Percentiles rank a stretch among this genome's conserved stretches.
phyloP scores from a whole-genome alignment of 140 eudicot genomes.

The Bidens hawaiensis region DNA sequence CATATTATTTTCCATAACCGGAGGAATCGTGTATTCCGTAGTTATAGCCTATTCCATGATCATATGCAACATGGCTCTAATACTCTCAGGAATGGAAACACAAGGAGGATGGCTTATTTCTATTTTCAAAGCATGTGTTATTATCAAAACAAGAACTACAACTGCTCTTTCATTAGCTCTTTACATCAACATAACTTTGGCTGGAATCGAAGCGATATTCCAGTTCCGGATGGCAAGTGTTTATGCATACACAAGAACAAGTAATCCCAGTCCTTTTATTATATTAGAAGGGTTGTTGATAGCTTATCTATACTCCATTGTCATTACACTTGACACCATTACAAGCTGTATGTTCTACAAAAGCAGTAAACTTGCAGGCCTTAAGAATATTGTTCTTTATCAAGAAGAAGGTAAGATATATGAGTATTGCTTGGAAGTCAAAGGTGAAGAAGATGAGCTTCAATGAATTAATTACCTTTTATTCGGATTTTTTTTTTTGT shows the following conservation, averaged over 20 bases:
- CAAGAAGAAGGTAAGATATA: constrained; percentile 30
- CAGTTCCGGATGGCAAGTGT: constrained; percentile 55
- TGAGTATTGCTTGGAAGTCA: constrained; percentile 25
- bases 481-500: neutral
- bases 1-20: constrained; percentile 35
- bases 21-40: constrained; percentile 49
- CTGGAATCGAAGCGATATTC: constrained; percentile 69
- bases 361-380: constrained; percentile 34
- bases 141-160: constrained; percentile 46
- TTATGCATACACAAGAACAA: constrained; percentile 4
- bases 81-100: constrained; percentile 48
- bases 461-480: constrained; percentile 16
- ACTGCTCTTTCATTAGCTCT: constrained; percentile 65
- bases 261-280: constrained; percentile 16
- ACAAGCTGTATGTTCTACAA: constrained; percentile 51
- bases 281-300: constrained; percentile 62
- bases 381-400: constrained; percentile 19
- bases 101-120: constrained; percentile 45
- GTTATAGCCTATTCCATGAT: constrained; percentile 57
- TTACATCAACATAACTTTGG: constrained; percentile 44
- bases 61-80: constrained; percentile 49
- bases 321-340: constrained; percentile 60
- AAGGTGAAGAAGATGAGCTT: constrained; percentile 28
- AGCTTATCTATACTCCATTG: constrained; percentile 57
- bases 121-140: constrained; percentile 47